Evolutionary conservation across 164 flowering plant genomes (phyloP).

Genomic region (Vitis labrusca): DNA sequence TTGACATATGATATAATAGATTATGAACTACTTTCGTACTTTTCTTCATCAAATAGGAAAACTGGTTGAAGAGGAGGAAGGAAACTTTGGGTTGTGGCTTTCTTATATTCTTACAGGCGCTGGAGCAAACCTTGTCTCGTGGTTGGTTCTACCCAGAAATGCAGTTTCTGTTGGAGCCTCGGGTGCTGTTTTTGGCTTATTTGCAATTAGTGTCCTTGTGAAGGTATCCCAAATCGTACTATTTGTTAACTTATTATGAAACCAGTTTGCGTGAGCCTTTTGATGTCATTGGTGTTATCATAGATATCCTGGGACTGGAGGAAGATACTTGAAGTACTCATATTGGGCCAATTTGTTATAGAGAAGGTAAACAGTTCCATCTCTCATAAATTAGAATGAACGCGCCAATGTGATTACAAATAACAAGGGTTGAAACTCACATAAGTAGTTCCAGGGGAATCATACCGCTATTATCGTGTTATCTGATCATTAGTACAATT

Average conservation of each 20-base stretch:
- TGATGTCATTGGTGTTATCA: constrained; percentile 10
- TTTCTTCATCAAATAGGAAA: constrained; percentile 53
- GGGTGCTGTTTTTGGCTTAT: constrained; percentile 96
- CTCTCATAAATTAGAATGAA: constrained; percentile 1
- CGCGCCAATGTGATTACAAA: neutral
- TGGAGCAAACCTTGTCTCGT: constrained; percentile 95
- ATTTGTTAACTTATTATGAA: neutral
- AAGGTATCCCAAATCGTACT: constrained; percentile 47
- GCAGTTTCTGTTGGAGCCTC: constrained; percentile 97
- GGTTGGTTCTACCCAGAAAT: constrained; percentile 90
- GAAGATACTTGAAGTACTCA: constrained; percentile 97
- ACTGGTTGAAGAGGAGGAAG: constrained; percentile 99
- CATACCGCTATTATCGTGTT: too few species aligned
- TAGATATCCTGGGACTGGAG: constrained; percentile 99
- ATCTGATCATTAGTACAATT: too few species aligned
- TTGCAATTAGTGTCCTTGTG: constrained; percentile 97
- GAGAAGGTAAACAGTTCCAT: constrained; percentile 54
- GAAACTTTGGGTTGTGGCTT: constrained; percentile 83
- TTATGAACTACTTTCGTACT: neutral
- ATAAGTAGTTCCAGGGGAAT: too few species aligned
- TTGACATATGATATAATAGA: neutral
- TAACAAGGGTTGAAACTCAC: too few species aligned
- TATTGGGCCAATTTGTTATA: constrained; percentile 91
- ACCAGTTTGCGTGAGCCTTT: neutral
- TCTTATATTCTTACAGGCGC: constrained; percentile 90